These are phyloP conservation scores for Lenzites betulinus DNA, from an alignment of 768 basidiomycete species.

Conservation along the genomic window DNA sequence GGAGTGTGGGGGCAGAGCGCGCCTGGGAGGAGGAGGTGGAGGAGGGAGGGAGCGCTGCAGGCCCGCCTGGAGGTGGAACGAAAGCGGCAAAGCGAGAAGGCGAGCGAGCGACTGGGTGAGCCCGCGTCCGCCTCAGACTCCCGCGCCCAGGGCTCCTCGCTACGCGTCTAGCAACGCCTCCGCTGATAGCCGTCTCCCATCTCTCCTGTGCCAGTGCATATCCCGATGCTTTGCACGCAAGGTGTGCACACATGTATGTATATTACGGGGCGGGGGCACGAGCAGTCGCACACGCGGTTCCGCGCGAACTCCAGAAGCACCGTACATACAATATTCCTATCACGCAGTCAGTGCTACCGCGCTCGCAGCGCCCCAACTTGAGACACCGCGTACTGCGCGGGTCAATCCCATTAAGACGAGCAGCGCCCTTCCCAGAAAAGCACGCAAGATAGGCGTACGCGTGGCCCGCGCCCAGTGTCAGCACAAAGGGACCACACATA, in stretches of 20 bases:
- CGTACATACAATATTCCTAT: background rate
- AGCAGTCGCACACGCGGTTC: too few species aligned
- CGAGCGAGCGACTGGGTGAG: slow-evolving; percentile 8
- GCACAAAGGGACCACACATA: background rate
- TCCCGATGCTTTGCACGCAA: too few species aligned
- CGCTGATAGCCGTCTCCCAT: slow-evolving; percentile 26
- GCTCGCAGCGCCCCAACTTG: too few species aligned
- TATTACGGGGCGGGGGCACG: too few species aligned
- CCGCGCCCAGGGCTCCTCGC: slow-evolving; percentile 11
- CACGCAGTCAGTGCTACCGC: too few species aligned
- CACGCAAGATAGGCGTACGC: background rate
- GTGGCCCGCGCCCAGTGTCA: background rate
- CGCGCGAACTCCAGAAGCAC: too few species aligned
- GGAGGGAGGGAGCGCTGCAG: slow-evolving; percentile 20
- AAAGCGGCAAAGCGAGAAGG: slow-evolving; percentile 18
- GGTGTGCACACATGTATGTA: too few species aligned
- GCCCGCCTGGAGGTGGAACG: slow-evolving; percentile 25
- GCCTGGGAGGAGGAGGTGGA: slow-evolving; percentile 1
- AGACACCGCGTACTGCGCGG: too few species aligned
- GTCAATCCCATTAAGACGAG: too few species aligned
- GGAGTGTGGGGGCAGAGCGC: slow-evolving; percentile 23
- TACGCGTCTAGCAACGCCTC: slow-evolving; percentile 26
- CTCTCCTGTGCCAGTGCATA: background rate
- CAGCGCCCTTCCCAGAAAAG: too few species aligned
- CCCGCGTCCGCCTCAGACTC: background rate